Evolutionary conservation across 2,329 filamentous ascomycete genomes (phyloP).

Genomic region (Xylariaceae sp.): DNA sequence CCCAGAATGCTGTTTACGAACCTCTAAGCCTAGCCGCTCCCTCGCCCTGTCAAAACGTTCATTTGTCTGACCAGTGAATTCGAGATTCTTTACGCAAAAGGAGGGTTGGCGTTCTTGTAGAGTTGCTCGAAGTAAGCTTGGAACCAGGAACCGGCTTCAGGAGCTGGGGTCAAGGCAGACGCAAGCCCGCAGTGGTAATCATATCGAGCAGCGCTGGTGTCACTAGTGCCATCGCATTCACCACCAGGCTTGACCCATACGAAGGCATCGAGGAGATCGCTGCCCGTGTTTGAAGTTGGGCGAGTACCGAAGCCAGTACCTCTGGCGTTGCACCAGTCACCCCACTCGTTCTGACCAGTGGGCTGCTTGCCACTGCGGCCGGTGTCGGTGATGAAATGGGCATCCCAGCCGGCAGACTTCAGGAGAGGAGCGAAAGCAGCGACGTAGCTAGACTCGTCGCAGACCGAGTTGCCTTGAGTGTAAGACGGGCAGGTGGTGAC

Average conservation of each 20-base stretch:
- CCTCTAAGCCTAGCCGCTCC: background rate
- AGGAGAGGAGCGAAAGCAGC: slow-evolving; percentile 70
- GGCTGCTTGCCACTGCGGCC: slow-evolving; percentile 53
- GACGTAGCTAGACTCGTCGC: slow-evolving; percentile 64
- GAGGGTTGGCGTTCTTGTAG: slow-evolving; percentile 61
- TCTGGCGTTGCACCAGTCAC: slow-evolving; percentile 67
- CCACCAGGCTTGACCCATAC: slow-evolving; percentile 69
- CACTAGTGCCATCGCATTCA: slow-evolving; percentile 52
- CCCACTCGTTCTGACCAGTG: slow-evolving; percentile 61
- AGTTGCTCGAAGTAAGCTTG: slow-evolving; percentile 65
- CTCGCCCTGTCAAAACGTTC: background rate
- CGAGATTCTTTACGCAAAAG: slow-evolving; percentile 45
- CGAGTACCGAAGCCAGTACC: slow-evolving; percentile 64
- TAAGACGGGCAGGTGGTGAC: slow-evolving; percentile 51
- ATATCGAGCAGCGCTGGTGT: slow-evolving; percentile 54
- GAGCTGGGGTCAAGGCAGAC: slow-evolving; percentile 67
- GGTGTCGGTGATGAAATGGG: slow-evolving; percentile 45
- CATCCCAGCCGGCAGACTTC: slow-evolving; percentile 52
- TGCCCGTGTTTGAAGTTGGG: slow-evolving; percentile 60
- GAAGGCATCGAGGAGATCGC: slow-evolving; percentile 62
- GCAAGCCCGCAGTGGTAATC: slow-evolving; percentile 60
- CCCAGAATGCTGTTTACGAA: background rate
- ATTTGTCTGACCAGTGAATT: background rate
- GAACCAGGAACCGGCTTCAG: slow-evolving; percentile 75
- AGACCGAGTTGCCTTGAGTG: slow-evolving; percentile 52